phyloP scores from a whole-genome alignment of 208 protist species.

The Trypanosoma brucei region DNA sequence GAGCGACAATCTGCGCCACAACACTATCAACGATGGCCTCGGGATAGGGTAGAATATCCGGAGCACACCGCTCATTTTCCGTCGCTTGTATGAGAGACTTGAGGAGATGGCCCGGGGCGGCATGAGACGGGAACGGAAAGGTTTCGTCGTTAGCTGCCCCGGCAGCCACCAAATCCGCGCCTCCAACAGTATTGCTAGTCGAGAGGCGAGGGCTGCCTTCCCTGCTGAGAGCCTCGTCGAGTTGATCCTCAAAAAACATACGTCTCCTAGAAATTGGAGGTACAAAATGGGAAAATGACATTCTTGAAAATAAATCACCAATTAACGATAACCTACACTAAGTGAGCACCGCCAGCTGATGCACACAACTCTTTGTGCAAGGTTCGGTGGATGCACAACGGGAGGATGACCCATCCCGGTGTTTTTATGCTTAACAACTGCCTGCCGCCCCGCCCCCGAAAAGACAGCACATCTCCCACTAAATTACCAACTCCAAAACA shows the following conservation, averaged over 20 bases:
- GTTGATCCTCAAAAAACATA: slow-evolving; percentile 75
- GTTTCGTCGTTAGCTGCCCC: slow-evolving; percentile 3
- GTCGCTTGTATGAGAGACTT: slow-evolving; percentile 63
- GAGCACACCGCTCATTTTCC: slow-evolving; percentile 73
- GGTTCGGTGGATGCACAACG: too few relatives aligned
- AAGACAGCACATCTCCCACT: too few relatives aligned
- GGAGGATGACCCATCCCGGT: too few relatives aligned
- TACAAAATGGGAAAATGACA: background rate
- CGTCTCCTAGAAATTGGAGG: background rate
- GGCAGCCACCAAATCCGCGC: background rate
- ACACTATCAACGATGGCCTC: slow-evolving; percentile 43
- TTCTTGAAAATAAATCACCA: too few relatives aligned
- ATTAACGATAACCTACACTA: too few relatives aligned
- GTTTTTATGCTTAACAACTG: too few relatives aligned
- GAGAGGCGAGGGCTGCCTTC: slow-evolving; percentile 16
- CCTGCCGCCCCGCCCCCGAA: too few relatives aligned
- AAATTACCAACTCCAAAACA: too few relatives aligned
- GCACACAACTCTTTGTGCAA: too few relatives aligned
- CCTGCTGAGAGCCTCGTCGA: slow-evolving; percentile 40
- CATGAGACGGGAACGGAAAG: slow-evolving; percentile 20
- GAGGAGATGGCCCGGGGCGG: slow-evolving; percentile 17
- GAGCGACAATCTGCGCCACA: slow-evolving; percentile 31
- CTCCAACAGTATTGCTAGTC: background rate
- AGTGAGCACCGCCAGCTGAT: too few relatives aligned
- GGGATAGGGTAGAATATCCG: slow-evolving; percentile 80